Base-by-base conservation (phyloP, 2,329 filamentous ascomycete species). In the Colletotrichum cereale region DNA sequence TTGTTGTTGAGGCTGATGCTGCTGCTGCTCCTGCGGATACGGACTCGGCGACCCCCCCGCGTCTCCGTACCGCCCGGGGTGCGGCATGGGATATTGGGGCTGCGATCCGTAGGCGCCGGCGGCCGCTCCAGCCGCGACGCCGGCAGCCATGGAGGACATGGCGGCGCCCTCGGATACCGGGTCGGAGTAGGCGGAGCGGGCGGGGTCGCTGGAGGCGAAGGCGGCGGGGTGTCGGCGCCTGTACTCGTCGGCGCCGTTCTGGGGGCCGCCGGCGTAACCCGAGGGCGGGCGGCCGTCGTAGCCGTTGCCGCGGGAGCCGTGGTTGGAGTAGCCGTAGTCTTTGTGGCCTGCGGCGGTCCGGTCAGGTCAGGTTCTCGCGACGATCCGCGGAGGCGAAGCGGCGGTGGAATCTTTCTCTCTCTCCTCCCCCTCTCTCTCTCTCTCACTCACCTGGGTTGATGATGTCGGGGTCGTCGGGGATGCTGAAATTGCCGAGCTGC, bases 401-500 rank as follows among this genome's bases (percentile, higher is more conserved):
- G 16, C 16, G 11, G 6, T n/a, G n/a, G n/a, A n/a, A n/a, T n/a
- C 18, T 8, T 21, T 7, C 14, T 21, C 11, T 42, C 16, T 21
- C 3, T 42, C 40, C 40, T 21, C 38, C 10, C 42, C 10, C 18
- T 42, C 16, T 42, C 40, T 2, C 2, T 6, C 18, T 48, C 72
- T 70, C 65, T n/a, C 62, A 60, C 47, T 69, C 72, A 73, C 52
- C 75, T 71, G 48, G 74, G 77, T 42, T 72, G 58, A 38, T 71
- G 57, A 66, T 83, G 81, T 74, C 81, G 80, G 75, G 84, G 58
- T 80, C 80, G 50, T 77, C 74, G 56, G 74, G 57, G 55, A 70
- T 74, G 48, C 29, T 68, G 62, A 86, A 79, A 73, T 84, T 83
- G 73, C 85, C 83, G 31, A 83, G 79, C 63, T 81, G 78, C 42